These are phyloP conservation scores for Pseudocohnilembus persalinus DNA, from an alignment of 169 alveolate genomes.

Conservation along the genomic window DNA sequence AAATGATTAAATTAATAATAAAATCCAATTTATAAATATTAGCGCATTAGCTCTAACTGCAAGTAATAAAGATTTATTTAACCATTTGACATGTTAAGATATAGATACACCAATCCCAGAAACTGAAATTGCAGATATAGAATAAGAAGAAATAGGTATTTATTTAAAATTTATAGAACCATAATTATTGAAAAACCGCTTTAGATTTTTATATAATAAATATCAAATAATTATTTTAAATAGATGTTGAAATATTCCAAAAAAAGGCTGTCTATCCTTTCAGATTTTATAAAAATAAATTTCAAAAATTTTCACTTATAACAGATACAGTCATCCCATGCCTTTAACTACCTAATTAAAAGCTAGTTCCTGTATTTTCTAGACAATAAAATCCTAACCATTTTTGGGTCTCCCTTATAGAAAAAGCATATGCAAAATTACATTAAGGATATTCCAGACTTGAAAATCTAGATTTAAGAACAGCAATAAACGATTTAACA, in stretches of 20 bases:
- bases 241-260: too few relatives aligned
- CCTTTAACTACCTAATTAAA: neutral
- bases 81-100: neutral
- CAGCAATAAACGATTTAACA: neutral
- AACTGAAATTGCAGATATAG: neutral
- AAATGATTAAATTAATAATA: too few relatives aligned
- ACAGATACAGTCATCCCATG: neutral
- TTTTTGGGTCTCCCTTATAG: conserved; percentile 51
- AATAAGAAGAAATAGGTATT: neutral
- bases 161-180: too few relatives aligned
- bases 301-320: neutral
- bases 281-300: neutral
- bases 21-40: too few relatives aligned
- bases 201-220: too few relatives aligned
- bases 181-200: too few relatives aligned
- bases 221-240: too few relatives aligned
- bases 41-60: neutral
- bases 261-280: too few relatives aligned
- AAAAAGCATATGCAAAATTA: conserved; percentile 65
- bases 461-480: conserved; percentile 6
- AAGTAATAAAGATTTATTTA: too few relatives aligned
- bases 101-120: neutral
- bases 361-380: neutral
- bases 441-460: conserved; percentile 37
- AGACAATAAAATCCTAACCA: conserved; percentile 19